A percentile compares a stretch with the other conserved stretches of the same genome.
Conservation (phyloP, 108 stramenopile genomes). For the Skeletonema menzelii region DNA sequence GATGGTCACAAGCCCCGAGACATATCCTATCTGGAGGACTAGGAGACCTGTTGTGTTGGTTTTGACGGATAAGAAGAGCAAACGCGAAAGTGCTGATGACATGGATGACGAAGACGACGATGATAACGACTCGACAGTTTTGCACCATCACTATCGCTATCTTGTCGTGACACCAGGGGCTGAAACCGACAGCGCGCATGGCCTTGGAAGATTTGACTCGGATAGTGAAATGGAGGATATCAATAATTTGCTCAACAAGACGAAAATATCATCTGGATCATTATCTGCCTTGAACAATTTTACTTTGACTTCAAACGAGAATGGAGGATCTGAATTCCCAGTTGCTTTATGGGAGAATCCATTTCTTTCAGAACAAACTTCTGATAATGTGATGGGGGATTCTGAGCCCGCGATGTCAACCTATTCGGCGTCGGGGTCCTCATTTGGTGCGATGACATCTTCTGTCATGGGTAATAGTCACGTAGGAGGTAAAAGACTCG, state of each 20-base stretch:
- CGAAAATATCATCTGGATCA: conserved; percentile 14
- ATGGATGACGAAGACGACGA: neutral
- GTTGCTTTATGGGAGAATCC: conserved; percentile 85
- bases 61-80: conserved; percentile 9
- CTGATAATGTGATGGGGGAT: neutral
- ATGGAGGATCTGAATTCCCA: conserved; percentile 8
- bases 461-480: neutral
- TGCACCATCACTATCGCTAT: conserved; percentile 39
- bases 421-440: neutral
- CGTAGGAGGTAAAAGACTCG: neutral
- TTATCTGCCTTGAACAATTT: neutral
- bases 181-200: conserved; percentile 5
- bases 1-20: conserved; percentile 48
- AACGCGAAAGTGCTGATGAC: conserved; percentile 21
- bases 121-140: neutral
- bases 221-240: conserved; percentile 12
- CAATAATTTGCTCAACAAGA: conserved; percentile 19
- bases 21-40: conserved; percentile 53
- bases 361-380: conserved; percentile 20
- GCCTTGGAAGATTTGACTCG: neutral
- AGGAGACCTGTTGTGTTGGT: conserved; percentile 36
- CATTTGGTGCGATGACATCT: conserved; percentile 6
- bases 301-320: conserved; percentile 14
- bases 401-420: neutral
- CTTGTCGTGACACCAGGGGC: conserved; percentile 43